These are phyloP conservation scores for Mucor indicus DNA, from an alignment of 371 early-diverging fungal species.

Conservation along the genomic window DNA sequence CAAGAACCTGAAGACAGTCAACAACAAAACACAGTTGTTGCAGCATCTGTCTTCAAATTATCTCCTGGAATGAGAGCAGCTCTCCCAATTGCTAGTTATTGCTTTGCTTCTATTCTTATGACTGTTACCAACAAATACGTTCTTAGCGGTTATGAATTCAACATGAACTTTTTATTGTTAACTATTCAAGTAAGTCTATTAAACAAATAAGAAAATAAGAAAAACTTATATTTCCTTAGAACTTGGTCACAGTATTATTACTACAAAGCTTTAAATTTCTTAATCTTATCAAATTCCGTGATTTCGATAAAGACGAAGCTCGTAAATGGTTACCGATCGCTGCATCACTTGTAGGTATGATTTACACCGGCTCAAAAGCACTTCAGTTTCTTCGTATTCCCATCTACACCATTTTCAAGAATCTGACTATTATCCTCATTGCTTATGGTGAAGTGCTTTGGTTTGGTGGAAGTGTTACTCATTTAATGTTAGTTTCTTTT, in stretches of 20 bases:
- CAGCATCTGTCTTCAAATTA: slow-evolving; percentile 32
- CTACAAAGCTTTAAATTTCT: slow-evolving; percentile 56
- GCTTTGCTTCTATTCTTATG: slow-evolving; percentile 87
- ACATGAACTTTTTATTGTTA: slow-evolving; percentile 90
- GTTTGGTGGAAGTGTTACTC: slow-evolving; percentile 78
- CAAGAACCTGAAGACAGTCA: not conserved
- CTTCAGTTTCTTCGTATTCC: slow-evolving; percentile 92
- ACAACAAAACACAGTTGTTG: slow-evolving; percentile 24
- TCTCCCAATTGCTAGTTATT: slow-evolving; percentile 84
- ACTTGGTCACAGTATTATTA: slow-evolving; percentile 36
- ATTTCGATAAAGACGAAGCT: slow-evolving; percentile 65
- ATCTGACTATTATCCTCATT: slow-evolving; percentile 95
- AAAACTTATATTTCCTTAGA: slow-evolving; percentile 16
- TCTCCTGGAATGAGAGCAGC: slow-evolving; percentile 45
- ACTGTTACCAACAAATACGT: slow-evolving; percentile 94
- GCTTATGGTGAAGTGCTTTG: slow-evolving; percentile 92
- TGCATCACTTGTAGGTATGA: slow-evolving; percentile 88
- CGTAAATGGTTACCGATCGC: slow-evolving; percentile 90
- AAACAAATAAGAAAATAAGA: not conserved
- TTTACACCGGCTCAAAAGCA: slow-evolving; percentile 95
- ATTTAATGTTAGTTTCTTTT: slow-evolving; percentile 83
- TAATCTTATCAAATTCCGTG: slow-evolving; percentile 67
- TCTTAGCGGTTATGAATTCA: slow-evolving; percentile 76
- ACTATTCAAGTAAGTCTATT: slow-evolving; percentile 73
- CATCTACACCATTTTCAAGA: slow-evolving; percentile 98